Base-by-base conservation (phyloP, 306 rosid species). In the Mucuna pruriens region DNA sequence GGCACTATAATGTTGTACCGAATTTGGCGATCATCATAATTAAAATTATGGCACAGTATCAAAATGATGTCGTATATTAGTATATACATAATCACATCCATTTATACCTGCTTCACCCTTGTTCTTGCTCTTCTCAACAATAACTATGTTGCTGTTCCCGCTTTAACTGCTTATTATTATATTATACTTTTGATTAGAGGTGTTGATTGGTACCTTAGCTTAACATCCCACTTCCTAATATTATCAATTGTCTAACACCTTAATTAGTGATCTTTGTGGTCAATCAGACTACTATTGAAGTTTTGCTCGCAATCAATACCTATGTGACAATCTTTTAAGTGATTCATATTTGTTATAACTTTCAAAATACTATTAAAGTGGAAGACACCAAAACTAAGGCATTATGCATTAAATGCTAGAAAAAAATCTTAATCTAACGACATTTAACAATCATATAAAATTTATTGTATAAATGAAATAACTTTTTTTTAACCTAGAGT, bases 1-100 rank as follows among this genome's bases (percentile, higher is more conserved):
- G 26, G 58, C 44, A 63, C 20, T 49, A 80, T 88, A 73, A 85
- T 80, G 61, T 1, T 79, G 82, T 79, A 79, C 33, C 77, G 76
- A 82, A 82, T 63, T 73, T 19, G 17, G 63, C 20, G 51, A 57
- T 52, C 80, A 71, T 55, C 78, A 74, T 74, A 55, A 74, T 74
- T 39, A 22, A 54, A 54, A 9, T 10, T 29, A 51, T 31, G 42
- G 7, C 4, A 13, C 15, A 15, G 7, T 45, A 48, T 71, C 62
- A 48, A n/a, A 29, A 49, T 39, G 1, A 17, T 51, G 11, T 5
- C 12, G 13, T 52, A 73, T 84, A 16, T 26, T 5, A 4, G 13
- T 52, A 73, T 84, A 16, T 26, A 62, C 19, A 76, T 29, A 12
- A 25, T 40, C 60, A 61, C 46, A 19, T 17, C 2, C 3, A n/a